A percentile compares a stretch with the other conserved stretches of the same genome.
These are phyloP conservation scores for Omphalotus guepiniiformis DNA, from an alignment of 768 basidiomycete species.

Conservation along the genomic window DNA sequence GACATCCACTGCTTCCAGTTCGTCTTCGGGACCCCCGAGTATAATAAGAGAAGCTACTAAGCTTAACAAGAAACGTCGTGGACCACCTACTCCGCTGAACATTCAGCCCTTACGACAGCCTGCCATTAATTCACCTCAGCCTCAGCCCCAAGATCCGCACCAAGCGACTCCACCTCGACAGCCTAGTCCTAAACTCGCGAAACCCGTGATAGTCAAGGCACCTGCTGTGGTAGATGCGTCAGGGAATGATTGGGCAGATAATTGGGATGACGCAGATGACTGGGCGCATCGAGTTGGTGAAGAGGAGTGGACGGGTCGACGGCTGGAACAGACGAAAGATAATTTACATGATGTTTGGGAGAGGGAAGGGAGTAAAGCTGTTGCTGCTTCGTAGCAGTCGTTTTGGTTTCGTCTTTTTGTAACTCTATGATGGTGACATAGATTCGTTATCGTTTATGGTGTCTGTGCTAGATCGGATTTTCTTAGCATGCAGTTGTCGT, in stretches of 20 bases:
- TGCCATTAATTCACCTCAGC: slow-evolving; percentile 29
- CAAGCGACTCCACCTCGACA: background rate
- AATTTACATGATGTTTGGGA: slow-evolving; percentile 24
- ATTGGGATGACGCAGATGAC: slow-evolving; percentile 48
- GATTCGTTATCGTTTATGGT: too few species aligned
- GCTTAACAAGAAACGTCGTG: slow-evolving; percentile 36
- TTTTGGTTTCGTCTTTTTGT: too few species aligned
- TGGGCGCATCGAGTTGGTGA: slow-evolving; percentile 48
- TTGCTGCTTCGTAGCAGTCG: too few species aligned
- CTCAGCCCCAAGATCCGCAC: slow-evolving; percentile 4
- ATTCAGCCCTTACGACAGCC: slow-evolving; percentile 27
- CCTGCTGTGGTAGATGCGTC: slow-evolving; percentile 4
- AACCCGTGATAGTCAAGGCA: slow-evolving; percentile 7
- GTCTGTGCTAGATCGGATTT: too few species aligned
- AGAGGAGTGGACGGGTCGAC: slow-evolving; percentile 43
- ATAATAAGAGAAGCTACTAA: slow-evolving; percentile 26
- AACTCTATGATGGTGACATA: too few species aligned
- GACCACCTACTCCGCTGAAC: slow-evolving; percentile 38
- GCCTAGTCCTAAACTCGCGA: slow-evolving; percentile 4
- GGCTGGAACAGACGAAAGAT: slow-evolving; percentile 34
- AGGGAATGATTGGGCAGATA: slow-evolving; percentile 41
- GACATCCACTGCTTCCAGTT: slow-evolving; percentile 30
- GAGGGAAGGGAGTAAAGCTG: slow-evolving; percentile 13
- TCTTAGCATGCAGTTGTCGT: too few species aligned
- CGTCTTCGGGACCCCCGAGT: slow-evolving; percentile 26